A percentile compares a stretch with the other conserved stretches of the same genome.
Evolutionary conservation across 2,329 filamentous ascomycete genomes (phyloP).

Genomic region (Nothomitra cinnamomea): DNA sequence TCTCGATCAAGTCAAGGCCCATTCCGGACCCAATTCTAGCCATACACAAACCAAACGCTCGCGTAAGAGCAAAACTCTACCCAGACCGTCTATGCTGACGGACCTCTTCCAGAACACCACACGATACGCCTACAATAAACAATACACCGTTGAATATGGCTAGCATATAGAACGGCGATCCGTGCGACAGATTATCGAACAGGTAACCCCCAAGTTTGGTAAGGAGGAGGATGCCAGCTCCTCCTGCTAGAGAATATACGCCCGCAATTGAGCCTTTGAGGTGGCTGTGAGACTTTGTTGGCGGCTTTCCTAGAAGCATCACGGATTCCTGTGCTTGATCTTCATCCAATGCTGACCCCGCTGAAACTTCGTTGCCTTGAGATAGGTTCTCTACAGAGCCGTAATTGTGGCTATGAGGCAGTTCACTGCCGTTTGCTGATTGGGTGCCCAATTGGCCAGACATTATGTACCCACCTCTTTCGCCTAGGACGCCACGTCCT

Average conservation of each 20-base stretch:
- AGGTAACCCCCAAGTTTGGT: conserved; percentile 80
- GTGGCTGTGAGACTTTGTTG: conserved; percentile 25
- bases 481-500: conserved; percentile 56
- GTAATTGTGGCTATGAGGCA: background rate
- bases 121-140: conserved; percentile 27
- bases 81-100: background rate
- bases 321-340: background rate
- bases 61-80: no score
- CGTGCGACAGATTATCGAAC: conserved; percentile 59
- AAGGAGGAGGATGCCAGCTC: conserved; percentile 72
- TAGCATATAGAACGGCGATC: conserved; percentile 90
- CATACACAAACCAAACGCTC: no score
- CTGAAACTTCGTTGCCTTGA: background rate
- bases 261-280: conserved; percentile 92
- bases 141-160: conserved; percentile 68
- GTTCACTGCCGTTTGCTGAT: conserved; percentile 9
- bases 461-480: conserved; percentile 15
- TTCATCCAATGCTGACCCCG: background rate
- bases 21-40: no score
- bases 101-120: background rate
- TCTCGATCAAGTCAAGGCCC: no score
- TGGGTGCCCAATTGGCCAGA: conserved; percentile 5
- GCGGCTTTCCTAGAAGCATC: background rate
- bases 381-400: conserved; percentile 5
- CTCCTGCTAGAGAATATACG: conserved; percentile 81